These are phyloP conservation scores for Aspergillus fumigatiaffinis DNA, from an alignment of 2,329 filamentous ascomycete genomes.

Conservation along the genomic window DNA sequence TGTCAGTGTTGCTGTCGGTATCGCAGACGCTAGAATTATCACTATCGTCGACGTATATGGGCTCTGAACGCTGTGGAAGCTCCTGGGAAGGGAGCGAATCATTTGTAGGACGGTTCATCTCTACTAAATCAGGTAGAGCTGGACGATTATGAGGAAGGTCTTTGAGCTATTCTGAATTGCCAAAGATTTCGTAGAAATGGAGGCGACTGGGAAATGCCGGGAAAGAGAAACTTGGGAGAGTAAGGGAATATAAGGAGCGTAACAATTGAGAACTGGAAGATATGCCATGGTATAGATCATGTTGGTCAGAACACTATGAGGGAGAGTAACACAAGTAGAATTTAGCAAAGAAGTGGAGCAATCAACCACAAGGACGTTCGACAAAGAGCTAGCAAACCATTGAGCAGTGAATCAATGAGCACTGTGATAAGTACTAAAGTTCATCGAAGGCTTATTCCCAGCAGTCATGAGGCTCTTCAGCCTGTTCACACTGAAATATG, in stretches of 20 bases:
- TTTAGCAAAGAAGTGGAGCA: not conserved
- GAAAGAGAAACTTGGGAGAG: not conserved
- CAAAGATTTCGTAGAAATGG: not conserved
- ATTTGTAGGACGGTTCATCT: not conserved
- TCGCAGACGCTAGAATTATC: not conserved
- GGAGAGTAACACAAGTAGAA: not conserved
- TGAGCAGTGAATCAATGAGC: not conserved
- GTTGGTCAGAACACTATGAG: not conserved
- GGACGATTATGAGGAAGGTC: not conserved
- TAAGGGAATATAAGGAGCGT: not conserved
- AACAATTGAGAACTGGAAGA: not conserved
- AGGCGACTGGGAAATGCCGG: not conserved
- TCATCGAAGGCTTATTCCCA: not conserved
- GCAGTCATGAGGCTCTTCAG: not conserved
- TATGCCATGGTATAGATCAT: not conserved
- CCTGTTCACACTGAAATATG: too few species aligned
- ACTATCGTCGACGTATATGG: not conserved
- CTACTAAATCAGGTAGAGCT: not conserved
- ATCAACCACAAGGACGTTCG: not conserved
- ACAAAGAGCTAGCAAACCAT: not conserved
- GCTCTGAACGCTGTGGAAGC: not conserved
- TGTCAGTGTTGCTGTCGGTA: constrained; percentile 3
- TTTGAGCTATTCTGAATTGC: not conserved
- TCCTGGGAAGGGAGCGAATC: not conserved
- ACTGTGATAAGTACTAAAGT: not conserved